These are phyloP conservation scores for Agaricus subrufescens DNA, from an alignment of 768 basidiomycete genomes.

Conservation along the genomic window DNA sequence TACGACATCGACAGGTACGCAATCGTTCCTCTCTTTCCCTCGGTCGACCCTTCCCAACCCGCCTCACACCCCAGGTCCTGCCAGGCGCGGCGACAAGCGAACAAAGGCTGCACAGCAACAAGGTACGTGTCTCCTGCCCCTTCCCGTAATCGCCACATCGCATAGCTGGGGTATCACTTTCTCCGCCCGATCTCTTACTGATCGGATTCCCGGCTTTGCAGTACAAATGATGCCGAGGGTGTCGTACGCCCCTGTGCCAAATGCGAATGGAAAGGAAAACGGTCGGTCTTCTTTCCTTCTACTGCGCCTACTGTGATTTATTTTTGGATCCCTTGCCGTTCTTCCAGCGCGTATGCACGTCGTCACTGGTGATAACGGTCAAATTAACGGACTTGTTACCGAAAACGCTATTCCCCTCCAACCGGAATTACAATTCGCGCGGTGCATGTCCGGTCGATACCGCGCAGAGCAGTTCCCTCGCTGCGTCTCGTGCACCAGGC, in stretches of 20 bases:
- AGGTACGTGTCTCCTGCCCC: slow-evolving; percentile 34
- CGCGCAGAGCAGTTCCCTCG: slow-evolving; percentile 68
- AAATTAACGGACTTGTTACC: slow-evolving; percentile 9
- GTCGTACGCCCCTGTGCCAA: slow-evolving; percentile 30
- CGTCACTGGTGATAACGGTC: slow-evolving; percentile 11
- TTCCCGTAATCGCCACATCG: slow-evolving; percentile 2
- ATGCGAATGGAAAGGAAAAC: slow-evolving; percentile 23
- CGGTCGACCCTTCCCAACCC: slow-evolving; percentile 2
- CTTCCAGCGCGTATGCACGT: slow-evolving; percentile 8
- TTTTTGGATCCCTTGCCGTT: slow-evolving; percentile 5
- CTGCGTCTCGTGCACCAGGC: slow-evolving; percentile 79
- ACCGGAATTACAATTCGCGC: slow-evolving; percentile 71
- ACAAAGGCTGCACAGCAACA: slow-evolving; percentile 65
- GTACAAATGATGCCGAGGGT: slow-evolving; percentile 43
- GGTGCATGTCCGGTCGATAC: slow-evolving; percentile 84
- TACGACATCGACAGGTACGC: slow-evolving; percentile 19
- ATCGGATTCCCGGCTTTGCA: slow-evolving; percentile 14
- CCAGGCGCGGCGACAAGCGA: slow-evolving; percentile 73
- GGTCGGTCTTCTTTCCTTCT: neutral
- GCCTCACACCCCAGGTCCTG: slow-evolving; percentile 26
- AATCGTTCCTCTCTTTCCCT: slow-evolving; percentile 6
- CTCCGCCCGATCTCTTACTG: slow-evolving; percentile 4
- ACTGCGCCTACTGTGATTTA: neutral
- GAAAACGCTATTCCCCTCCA: slow-evolving; percentile 25
- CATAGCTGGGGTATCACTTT: neutral